Evolutionary conservation across 805 yeast species (phyloP), one percentile per base, ranked within the genome.

Genomic region (Wickerhamiella bombiphila): DNA sequence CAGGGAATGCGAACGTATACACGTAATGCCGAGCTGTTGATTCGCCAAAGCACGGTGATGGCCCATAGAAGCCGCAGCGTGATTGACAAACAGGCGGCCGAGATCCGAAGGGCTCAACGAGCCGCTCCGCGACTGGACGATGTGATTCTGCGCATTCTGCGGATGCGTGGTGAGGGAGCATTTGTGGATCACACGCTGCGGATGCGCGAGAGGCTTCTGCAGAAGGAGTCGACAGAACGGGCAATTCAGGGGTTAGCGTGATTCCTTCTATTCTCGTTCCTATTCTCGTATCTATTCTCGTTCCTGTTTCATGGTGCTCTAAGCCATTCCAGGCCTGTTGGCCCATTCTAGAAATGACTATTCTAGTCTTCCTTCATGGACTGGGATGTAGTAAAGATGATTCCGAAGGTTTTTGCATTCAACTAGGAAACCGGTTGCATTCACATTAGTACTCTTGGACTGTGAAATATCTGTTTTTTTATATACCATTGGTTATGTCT

Each of bases 61-160:
- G 88, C 83, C 0, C 79, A 76, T 48, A 76, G 83, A 7, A 74
- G 85, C 17, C 66, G 73, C 11, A 65, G 60, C 35, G 66, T 70
- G 7, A 68, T 76, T 45, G 66, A 64, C 5, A 58, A 59, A 32
- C 65, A 70, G 7, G 66, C 66, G 39, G 55, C 61, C 13, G 67
- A 69, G 16, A 60, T 68, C 9, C 57, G 60, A 11, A 66, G 63
- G 22, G 72, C 68, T 1, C 59, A 60, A 30, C 57, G 60, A n/a
- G 58, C 64, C 14, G 66, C 66, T 31, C 70, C 66, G 7, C 51
- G 60, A 2, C 59, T 65, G 20, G 86, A 80, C 47, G 82, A 82
- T 47, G 66, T 83, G 9, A 64, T 86, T 5, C 57, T 88, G 42
- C 66, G 96, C 35, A 64, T 83, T 13, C 54, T 88, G 38, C 58